These are phyloP conservation scores for Lactarius sanguifluus DNA, from an alignment of 768 basidiomycete species.

Conservation along the genomic window DNA sequence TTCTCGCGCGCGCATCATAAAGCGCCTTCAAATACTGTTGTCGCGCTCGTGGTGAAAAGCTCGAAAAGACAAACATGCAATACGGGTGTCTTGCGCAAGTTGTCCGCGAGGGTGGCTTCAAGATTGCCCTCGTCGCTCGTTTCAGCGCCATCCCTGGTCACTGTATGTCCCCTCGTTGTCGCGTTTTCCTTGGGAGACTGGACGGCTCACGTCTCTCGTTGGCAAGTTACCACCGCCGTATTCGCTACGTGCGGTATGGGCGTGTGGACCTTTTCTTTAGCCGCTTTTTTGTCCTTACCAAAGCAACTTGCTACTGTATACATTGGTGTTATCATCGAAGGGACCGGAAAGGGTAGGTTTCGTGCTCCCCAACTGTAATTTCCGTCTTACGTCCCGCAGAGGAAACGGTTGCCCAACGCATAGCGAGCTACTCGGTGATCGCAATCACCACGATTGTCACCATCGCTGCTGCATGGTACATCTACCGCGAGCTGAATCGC, in stretches of 20 bases:
- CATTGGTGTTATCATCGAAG: slow-evolving; percentile 75
- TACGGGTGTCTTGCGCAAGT: slow-evolving; percentile 54
- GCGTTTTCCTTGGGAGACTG: background rate
- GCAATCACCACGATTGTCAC: slow-evolving; percentile 71
- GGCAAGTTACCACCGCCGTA: slow-evolving; percentile 78
- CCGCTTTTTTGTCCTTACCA: slow-evolving; percentile 80
- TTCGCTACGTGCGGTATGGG: slow-evolving; percentile 90
- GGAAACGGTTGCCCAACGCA: slow-evolving; percentile 54
- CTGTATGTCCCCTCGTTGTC: slow-evolving; percentile 47
- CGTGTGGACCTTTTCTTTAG: slow-evolving; percentile 71
- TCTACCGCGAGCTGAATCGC: slow-evolving; percentile 66
- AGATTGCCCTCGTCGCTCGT: slow-evolving; percentile 72
- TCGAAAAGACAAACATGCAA: slow-evolving; percentile 43
- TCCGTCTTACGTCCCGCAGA: slow-evolving; percentile 29
- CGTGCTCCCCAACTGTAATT: background rate
- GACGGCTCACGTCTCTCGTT: slow-evolving; percentile 21
- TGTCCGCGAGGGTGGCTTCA: slow-evolving; percentile 87
- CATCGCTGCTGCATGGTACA: slow-evolving; percentile 79
- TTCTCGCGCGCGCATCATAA: background rate
- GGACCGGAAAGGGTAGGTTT: slow-evolving; percentile 6
- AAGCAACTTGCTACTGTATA: slow-evolving; percentile 94
- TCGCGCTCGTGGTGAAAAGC: slow-evolving; percentile 69
- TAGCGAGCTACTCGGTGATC: slow-evolving; percentile 63
- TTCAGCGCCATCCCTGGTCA: slow-evolving; percentile 85
- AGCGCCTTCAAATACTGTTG: slow-evolving; percentile 87